These are phyloP conservation scores for Effrenium voratum DNA, from an alignment of 73 alveolate genomes.

Conservation along the genomic window DNA sequence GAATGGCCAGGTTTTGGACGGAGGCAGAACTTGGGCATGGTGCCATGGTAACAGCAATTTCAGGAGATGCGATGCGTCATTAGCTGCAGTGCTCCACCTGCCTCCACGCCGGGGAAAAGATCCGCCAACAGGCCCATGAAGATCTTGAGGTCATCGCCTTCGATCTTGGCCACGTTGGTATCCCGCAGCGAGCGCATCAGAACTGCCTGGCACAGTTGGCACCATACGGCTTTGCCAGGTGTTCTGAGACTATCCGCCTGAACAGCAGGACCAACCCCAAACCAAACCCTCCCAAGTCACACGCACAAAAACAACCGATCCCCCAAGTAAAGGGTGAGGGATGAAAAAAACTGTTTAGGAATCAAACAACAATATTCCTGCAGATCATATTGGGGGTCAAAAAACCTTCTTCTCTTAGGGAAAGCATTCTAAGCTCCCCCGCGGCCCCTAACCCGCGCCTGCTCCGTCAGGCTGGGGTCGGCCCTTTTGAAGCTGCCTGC, in stretches of 20 bases:
- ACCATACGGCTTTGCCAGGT: no score
- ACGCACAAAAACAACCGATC: no score
- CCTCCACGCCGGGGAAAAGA: conserved; percentile 96
- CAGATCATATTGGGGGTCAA: no score
- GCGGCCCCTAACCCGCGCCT: no score
- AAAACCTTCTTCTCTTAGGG: no score
- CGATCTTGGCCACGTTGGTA: conserved; percentile 99
- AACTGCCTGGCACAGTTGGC: conserved; percentile 10
- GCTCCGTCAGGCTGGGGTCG: conserved; percentile 97
- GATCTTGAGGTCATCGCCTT: conserved; percentile 98
- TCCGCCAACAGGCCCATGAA: conserved; percentile 98
- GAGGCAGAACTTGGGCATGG: not conserved
- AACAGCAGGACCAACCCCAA: no score
- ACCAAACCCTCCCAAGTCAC: no score
- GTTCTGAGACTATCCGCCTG: no score
- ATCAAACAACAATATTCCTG: no score
- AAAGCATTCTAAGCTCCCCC: no score
- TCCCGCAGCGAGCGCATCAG: conserved; percentile 99
- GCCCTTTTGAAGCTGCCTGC: conserved; percentile 99
- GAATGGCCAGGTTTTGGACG: not conserved
- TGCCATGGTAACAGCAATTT: not conserved
- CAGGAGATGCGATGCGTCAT: not conserved
- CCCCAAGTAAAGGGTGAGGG: no score
- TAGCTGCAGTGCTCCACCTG: not conserved
- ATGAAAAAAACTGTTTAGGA: no score